These are phyloP conservation scores for Venturia asperata DNA, from an alignment of 2,329 filamentous ascomycete species.

Conservation along the genomic window DNA sequence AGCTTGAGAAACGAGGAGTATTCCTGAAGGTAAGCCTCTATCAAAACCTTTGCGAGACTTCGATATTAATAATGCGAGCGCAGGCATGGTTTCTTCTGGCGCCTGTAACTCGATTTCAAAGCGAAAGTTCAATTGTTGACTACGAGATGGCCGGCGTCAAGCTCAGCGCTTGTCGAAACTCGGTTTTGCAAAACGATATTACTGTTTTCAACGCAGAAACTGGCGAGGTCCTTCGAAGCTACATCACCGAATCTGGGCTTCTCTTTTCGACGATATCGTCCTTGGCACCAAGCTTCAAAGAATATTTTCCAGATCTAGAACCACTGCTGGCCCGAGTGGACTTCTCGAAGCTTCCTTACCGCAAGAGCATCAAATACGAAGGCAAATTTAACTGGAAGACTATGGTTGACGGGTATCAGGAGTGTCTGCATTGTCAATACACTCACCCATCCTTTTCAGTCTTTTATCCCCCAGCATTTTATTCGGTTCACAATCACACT, in stretches of 20 bases:
- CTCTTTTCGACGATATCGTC: slow-evolving; percentile 47
- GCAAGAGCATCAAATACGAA: slow-evolving; percentile 48
- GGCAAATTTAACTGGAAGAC: slow-evolving; percentile 55
- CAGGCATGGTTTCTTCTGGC: slow-evolving; percentile 49
- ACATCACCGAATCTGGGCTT: slow-evolving; percentile 46
- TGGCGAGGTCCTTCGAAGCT: slow-evolving; percentile 30
- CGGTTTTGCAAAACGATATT: slow-evolving; percentile 31
- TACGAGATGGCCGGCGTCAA: slow-evolving; percentile 47
- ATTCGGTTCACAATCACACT: slow-evolving; percentile 47
- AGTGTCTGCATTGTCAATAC: slow-evolving; percentile 53
- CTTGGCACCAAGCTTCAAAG: slow-evolving; percentile 43
- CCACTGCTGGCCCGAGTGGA: slow-evolving; percentile 44
- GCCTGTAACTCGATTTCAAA: slow-evolving; percentile 44
- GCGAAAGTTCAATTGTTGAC: slow-evolving; percentile 35
- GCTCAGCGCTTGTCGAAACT: slow-evolving; percentile 35
- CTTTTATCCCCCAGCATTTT: slow-evolving; percentile 50
- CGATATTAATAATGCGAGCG: slow-evolving; percentile 1
- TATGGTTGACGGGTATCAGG: slow-evolving; percentile 53
- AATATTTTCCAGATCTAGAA: slow-evolving; percentile 49
- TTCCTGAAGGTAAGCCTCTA: slow-evolving; percentile 38
- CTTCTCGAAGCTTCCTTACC: slow-evolving; percentile 47
- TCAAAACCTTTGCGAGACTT: not conserved
- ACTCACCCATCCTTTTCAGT: slow-evolving; percentile 51
- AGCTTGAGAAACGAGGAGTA: slow-evolving; percentile 44
- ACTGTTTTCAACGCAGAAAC: slow-evolving; percentile 31